Conservation (phyloP, 192 early-diverging fungal species). For the Spizellomyces punctatus region DNA sequence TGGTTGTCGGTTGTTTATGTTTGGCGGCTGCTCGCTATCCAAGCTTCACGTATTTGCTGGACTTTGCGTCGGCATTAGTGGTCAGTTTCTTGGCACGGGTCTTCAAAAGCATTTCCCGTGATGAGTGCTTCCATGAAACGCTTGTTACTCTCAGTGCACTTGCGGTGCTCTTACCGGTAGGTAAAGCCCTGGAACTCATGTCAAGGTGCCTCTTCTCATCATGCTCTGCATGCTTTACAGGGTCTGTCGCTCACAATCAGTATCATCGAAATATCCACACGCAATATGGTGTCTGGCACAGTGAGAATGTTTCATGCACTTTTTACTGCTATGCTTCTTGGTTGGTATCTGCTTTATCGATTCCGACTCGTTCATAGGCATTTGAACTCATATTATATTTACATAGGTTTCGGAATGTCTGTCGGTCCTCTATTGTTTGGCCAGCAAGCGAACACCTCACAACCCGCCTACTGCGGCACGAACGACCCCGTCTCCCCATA, state of each 20-base stretch:
- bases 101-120: slow-evolving; percentile 23
- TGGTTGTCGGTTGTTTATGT: slow-evolving; percentile 33
- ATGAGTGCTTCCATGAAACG: slow-evolving; percentile 21
- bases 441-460: not conserved
- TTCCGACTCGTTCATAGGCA: slow-evolving; percentile 3
- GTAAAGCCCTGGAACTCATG: not conserved
- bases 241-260: slow-evolving; percentile 81
- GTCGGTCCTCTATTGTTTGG: slow-evolving; percentile 30
- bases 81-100: slow-evolving; percentile 31
- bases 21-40: slow-evolving; percentile 24
- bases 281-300: slow-evolving; percentile 85
- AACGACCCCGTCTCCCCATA: slow-evolving; percentile 11
- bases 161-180: slow-evolving; percentile 44
- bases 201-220: slow-evolving; percentile 8
- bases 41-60: slow-evolving; percentile 40
- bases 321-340: slow-evolving; percentile 79
- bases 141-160: slow-evolving; percentile 38
- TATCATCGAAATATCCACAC: slow-evolving; percentile 85
- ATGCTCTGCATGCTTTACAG: slow-evolving; percentile 51
- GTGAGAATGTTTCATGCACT: slow-evolving; percentile 82
- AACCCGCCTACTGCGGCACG: not conserved
- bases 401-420: slow-evolving; percentile 40
- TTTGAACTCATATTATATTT: not conserved
- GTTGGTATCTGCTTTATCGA: slow-evolving; percentile 48
- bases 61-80: slow-evolving; percentile 42